phyloP scores from a whole-genome alignment of 2,329 filamentous ascomycete genomes.

The Pestalotiopsis sp. region DNA sequence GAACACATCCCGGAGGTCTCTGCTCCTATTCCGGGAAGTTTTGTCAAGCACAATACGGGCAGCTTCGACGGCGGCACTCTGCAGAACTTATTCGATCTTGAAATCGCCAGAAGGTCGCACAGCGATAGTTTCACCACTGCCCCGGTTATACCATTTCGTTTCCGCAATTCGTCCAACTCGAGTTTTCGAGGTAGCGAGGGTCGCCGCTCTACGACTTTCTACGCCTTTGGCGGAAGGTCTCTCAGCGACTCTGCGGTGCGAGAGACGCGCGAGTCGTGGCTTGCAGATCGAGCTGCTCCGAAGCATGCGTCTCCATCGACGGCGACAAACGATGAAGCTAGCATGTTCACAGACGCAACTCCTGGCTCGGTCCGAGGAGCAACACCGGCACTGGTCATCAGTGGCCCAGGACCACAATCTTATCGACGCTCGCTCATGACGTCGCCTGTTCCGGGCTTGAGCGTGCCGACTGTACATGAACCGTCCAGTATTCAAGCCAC shows the following conservation, averaged over 20 bases:
- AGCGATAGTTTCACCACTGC: conserved; percentile 2
- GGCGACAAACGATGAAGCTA: not conserved
- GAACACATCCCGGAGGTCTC: conserved; percentile 28
- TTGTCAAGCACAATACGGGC: conserved; percentile 24
- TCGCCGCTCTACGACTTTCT: not conserved
- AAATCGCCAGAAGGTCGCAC: conserved; percentile 3
- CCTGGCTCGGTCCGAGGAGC: not conserved
- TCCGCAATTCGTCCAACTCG: not conserved
- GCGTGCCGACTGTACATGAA: conserved; percentile 25
- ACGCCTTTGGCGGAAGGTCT: not conserved
- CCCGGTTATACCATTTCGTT: not conserved
- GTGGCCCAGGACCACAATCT: not conserved
- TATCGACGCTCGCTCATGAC: not conserved
- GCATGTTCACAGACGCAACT: conserved; percentile 4
- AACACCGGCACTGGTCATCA: conserved; percentile 3
- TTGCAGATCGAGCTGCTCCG: not conserved
- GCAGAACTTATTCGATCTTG: conserved; percentile 24
- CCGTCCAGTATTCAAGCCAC: conserved; percentile 35
- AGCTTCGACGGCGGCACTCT: conserved; percentile 19
- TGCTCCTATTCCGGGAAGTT: conserved; percentile 31
- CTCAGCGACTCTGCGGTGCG: conserved; percentile 3
- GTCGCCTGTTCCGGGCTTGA: conserved; percentile 14
- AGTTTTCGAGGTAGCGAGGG: conserved; percentile 14
- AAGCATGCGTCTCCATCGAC: not conserved
- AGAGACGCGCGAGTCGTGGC: conserved; percentile 11